Base-by-base conservation (phyloP, 306 rosid genomes). In the Vigna nakashimae region DNA sequence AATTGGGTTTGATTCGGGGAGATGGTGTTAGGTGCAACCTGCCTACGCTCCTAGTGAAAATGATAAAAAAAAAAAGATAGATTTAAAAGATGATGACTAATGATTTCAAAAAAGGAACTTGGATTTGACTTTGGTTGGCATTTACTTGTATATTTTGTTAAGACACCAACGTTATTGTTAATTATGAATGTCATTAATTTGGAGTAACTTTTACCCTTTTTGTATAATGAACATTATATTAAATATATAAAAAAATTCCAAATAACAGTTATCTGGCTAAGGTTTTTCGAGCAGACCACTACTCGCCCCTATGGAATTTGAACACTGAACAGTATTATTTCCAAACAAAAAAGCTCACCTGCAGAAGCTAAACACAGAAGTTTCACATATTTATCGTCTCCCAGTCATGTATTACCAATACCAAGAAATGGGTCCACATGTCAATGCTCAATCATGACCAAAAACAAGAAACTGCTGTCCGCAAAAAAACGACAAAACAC, bases 271-370 rank as follows among this genome's bases (percentile, higher is more conserved):
- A 45, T 45, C 42, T 40, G 1, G 2, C 65, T 28, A 5, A 16
- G 0, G 3, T 58, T 58, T 28, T 28, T 28, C 20, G 18, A 38
- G 20, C 48, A 2, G 1, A 2, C 26, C 9, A 24, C 17, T 22
- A 57, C 8, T 15, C 8, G 9, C 69, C 1, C 4, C 9, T 30
- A 30, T 15, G n/a, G 43, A 1, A 60, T 60, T 15, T 60, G 6
- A 15, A 60, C 17, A 60, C 43, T 30, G 2, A 7, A 30, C 67
- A 30, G 30, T 16, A 62, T 18, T 18, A 58, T 11, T 57, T 80
- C 65, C 45, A 84, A 62, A 84, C 48, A 46, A 46, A 49, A 12
- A 11, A 38, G 17, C 38, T 51, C 68, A 59, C 67, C 30, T 60
- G 66, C 30, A 32, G 57, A 72, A 71, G 72, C 32, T 57, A 42